Percentiles rank a stretch among this genome's conserved stretches.
phyloP scores from a whole-genome alignment of 2,329 filamentous ascomycete species.

The Claviceps fusiformis region DNA sequence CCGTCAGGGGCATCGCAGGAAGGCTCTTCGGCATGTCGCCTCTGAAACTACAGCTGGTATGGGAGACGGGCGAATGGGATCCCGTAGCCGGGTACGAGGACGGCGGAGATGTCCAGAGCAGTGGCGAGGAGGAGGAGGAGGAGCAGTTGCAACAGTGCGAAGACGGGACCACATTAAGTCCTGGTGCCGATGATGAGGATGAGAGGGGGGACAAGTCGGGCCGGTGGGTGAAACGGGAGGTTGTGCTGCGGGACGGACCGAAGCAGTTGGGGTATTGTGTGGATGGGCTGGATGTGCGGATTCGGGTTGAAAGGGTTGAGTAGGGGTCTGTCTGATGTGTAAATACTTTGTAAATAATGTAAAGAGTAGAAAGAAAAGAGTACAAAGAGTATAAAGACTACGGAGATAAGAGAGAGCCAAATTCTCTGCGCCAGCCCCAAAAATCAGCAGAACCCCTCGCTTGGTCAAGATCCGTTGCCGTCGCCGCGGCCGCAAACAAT shows the following conservation, averaged over 20 bases:
- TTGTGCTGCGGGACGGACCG: conserved; percentile 67
- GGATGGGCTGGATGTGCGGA: conserved; percentile 54
- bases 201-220: conserved; percentile 23
- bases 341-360: no score
- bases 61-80: conserved; percentile 88
- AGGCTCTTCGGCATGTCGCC: conserved; percentile 54
- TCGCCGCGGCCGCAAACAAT: no score
- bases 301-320: conserved; percentile 43
- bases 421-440: no score
- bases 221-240: conserved; percentile 63
- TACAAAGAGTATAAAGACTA: no score
- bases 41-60: conserved; percentile 53
- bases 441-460: no score
- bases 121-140: conserved; percentile 32
- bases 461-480: no score
- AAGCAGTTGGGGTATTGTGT: conserved; percentile 74
- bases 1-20: conserved; percentile 64
- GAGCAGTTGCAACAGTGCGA: neutral
- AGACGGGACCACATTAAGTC: neutral
- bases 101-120: conserved; percentile 39
- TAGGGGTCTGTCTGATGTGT: no score
- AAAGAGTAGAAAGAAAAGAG: no score
- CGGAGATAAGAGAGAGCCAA: no score
- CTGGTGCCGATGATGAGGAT: neutral
- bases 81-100: conserved; percentile 53